A percentile compares a stretch with the other conserved stretches of the same genome.
These are phyloP conservation scores for Podospora australis DNA, from an alignment of 495 filamentous ascomycete genomes.

Conservation along the genomic window DNA sequence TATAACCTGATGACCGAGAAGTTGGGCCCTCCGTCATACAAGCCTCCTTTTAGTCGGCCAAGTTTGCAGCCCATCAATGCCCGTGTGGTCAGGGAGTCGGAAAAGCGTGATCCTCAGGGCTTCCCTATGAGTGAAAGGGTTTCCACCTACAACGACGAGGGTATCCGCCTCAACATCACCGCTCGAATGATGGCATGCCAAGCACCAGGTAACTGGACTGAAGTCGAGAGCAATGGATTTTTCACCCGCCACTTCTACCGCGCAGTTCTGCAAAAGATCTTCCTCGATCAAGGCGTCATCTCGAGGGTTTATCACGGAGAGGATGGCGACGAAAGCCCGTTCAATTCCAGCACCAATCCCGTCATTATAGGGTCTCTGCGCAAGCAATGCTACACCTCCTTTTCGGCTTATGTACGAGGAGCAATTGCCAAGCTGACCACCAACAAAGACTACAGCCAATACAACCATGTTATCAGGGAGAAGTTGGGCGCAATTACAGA, in stretches of 20 bases:
- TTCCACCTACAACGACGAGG: slow-evolving; percentile 52
- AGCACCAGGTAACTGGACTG: slow-evolving; percentile 86
- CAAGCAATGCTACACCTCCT: slow-evolving; percentile 72
- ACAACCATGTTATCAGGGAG: slow-evolving; percentile 49
- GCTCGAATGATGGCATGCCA: slow-evolving; percentile 96
- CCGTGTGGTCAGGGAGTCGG: slow-evolving; percentile 41
- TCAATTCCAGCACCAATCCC: slow-evolving; percentile 54
- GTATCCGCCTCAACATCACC: slow-evolving; percentile 86
- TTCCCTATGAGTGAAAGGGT: slow-evolving; percentile 84
- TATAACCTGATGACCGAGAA: slow-evolving; percentile 94
- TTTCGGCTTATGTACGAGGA: slow-evolving; percentile 70
- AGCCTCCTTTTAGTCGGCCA: slow-evolving; percentile 58
- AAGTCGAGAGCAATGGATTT: slow-evolving; percentile 71
- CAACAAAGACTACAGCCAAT: slow-evolving; percentile 47
- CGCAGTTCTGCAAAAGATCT: slow-evolving; percentile 80
- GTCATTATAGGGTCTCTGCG: slow-evolving; percentile 81
- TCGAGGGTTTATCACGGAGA: slow-evolving; percentile 44
- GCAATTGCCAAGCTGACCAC: slow-evolving; percentile 67
- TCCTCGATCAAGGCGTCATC: slow-evolving; percentile 74
- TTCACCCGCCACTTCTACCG: slow-evolving; percentile 94
- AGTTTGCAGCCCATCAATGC: slow-evolving; percentile 55
- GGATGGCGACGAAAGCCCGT: slow-evolving; percentile 38
- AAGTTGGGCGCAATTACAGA: slow-evolving; percentile 61
- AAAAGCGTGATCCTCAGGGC: slow-evolving; percentile 72
- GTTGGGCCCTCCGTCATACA: slow-evolving; percentile 77